Conservation (phyloP, 2,329 filamentous ascomycete genomes). For the Plectosphaerella cucumerina region DNA sequence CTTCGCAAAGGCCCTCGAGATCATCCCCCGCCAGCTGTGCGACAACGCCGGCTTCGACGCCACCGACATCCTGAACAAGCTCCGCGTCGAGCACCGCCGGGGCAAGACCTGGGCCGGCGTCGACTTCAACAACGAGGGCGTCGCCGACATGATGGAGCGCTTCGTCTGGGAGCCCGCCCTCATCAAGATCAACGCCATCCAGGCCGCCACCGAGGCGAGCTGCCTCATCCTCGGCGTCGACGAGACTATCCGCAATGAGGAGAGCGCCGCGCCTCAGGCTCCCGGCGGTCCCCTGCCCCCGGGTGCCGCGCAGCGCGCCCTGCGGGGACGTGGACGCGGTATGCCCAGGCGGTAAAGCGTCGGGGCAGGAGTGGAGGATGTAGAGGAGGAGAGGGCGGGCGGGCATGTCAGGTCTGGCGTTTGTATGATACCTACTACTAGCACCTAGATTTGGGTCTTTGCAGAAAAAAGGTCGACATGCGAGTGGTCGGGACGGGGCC, state of each 20-base stretch:
- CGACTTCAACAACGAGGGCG: constrained; percentile 88
- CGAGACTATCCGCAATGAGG: constrained; percentile 98
- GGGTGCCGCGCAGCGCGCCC: constrained; percentile 81
- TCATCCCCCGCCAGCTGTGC: constrained; percentile 94
- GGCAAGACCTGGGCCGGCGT: constrained; percentile 93
- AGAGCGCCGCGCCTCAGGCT: constrained; percentile 79
- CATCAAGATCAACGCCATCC: constrained; percentile 95
- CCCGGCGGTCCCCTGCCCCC: constrained; percentile 71
- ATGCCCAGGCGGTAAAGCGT: constrained; percentile 77
- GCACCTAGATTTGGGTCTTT: neutral
- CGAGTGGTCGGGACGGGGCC: neutral
- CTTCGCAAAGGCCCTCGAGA: constrained; percentile 94
- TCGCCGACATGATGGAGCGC: constrained; percentile 87
- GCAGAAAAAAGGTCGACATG: neutral
- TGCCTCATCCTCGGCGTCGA: constrained; percentile 96
- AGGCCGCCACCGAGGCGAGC: constrained; percentile 90
- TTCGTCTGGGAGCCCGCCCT: constrained; percentile 98
- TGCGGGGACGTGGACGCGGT: constrained; percentile 77
- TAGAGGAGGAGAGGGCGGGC: constrained; percentile 4
- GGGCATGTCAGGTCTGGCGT: constrained; percentile 11
- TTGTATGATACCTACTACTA: constrained; percentile 16
- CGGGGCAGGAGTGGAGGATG: constrained; percentile 5
- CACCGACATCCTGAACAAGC: constrained; percentile 93
- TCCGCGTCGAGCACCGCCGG: constrained; percentile 94
- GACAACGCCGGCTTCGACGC: constrained; percentile 98